Percentiles rank a stretch among this genome's conserved stretches.
Conservation (phyloP, 352 stramenopile species). For the Phytopythium kandeliae region DNA sequence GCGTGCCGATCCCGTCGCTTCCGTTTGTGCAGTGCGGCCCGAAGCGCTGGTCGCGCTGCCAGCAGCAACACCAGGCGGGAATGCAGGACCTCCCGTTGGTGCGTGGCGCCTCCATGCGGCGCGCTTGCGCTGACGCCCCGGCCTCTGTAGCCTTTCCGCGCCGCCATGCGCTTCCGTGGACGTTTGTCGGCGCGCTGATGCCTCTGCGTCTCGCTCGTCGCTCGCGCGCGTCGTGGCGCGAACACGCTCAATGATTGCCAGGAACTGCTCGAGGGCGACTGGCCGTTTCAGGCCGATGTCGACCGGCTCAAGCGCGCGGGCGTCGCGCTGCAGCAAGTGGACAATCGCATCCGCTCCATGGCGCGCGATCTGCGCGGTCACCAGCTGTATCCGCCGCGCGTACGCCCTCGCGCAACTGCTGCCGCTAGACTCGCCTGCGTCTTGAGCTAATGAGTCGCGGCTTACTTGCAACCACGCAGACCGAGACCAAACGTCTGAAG, state of each 20-base stretch:
- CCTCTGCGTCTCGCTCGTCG: not conserved
- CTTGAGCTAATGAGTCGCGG: not conserved
- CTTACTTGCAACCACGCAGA: slow-evolving; percentile 13
- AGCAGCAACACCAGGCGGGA: not conserved
- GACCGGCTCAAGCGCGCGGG: slow-evolving; percentile 44
- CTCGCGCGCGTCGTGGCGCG: no score
- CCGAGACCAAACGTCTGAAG: slow-evolving; percentile 47
- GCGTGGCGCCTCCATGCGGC: not conserved
- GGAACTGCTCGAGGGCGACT: slow-evolving; percentile 47
- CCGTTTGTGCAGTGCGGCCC: no score
- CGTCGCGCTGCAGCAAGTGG: slow-evolving; percentile 30
- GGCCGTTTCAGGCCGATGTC: slow-evolving; percentile 52
- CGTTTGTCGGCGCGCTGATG: no score
- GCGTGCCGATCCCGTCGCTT: no score
- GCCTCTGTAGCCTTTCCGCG: no score
- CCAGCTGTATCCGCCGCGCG: slow-evolving; percentile 45
- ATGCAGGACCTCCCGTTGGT: slow-evolving; percentile 7
- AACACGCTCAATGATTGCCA: no score
- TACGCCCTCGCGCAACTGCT: not conserved
- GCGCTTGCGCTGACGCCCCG: not conserved
- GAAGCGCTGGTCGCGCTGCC: no score
- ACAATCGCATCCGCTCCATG: slow-evolving; percentile 36
- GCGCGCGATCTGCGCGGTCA: slow-evolving; percentile 53
- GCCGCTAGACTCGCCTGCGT: no score
- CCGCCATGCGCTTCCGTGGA: no score